Conservation (phyloP, 2,329 filamentous ascomycete species). For the Stemphylium lycopersici region DNA sequence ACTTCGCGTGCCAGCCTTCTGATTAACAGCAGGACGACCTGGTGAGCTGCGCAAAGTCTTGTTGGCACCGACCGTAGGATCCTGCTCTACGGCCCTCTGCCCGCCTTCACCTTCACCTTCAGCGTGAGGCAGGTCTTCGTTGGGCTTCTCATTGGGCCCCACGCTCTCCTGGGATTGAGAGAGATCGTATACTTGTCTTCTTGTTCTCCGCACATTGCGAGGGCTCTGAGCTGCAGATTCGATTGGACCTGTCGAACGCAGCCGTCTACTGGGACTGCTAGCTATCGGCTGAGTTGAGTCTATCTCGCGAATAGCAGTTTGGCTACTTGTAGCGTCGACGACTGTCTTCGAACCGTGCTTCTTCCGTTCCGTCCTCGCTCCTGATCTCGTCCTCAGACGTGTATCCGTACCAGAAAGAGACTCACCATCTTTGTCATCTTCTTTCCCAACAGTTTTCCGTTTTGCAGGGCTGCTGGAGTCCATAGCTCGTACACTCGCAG, state of each 20-base stretch:
- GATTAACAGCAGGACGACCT: constrained; percentile 7
- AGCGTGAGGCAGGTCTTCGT: constrained; percentile 9
- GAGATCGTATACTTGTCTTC: constrained; percentile 16
- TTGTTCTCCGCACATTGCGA: constrained; percentile 21
- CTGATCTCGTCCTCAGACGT: constrained; percentile 1
- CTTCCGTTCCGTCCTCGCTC: constrained; percentile 4
- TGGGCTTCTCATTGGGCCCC: background rate
- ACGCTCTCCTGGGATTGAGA: background rate
- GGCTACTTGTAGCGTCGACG: constrained; percentile 2
- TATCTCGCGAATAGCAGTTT: constrained; percentile 6
- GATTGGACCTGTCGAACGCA: constrained; percentile 11
- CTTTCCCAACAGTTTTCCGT: background rate
- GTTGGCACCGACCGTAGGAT: constrained; percentile 2
- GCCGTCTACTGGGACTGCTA: constrained; percentile 12
- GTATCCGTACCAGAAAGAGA: constrained; percentile 11
- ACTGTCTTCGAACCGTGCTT: constrained; percentile 1
- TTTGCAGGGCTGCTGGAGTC: constrained; percentile 20
- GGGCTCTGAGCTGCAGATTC: constrained; percentile 15
- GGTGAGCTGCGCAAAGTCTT: constrained; percentile 20
- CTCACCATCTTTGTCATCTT: constrained; percentile 4
- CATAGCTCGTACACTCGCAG: constrained; percentile 4
- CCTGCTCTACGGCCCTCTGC: constrained; percentile 19
- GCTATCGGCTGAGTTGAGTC: background rate
- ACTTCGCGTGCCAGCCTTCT: constrained; percentile 20
- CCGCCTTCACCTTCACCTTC: constrained; percentile 18